Evolutionary conservation across 345 rosid genomes (phyloP), one percentile per base, ranked within the genome.

Genomic region (Gossypium rotundifolium): DNA sequence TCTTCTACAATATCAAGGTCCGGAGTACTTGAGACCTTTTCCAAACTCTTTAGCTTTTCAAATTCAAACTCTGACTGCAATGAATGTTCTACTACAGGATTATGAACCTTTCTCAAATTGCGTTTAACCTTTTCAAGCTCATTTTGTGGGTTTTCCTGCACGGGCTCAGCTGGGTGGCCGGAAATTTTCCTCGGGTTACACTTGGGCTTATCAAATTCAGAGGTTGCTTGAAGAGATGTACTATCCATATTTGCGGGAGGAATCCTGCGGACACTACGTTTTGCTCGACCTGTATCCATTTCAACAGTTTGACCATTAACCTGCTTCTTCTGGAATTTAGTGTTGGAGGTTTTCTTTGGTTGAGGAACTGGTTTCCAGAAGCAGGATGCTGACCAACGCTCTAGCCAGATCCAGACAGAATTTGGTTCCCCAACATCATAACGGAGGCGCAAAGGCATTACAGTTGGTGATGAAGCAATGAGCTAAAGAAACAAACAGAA

Each of bases 51-150:
- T 66, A 91, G 84, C 84, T 82, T 87, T 80, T 87, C 94, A 9
- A 60, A 55, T 73, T 83, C 93, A 77, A 76, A 61, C 76, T 84
- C 90, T 67, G 93, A 74, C 69, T 78, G 94, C 64, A 81, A 80
- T 77, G 88, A 79, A 80, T 77, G 88, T 70, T 88, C 97, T 57
- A 86, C 65, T 12, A 83, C 82, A 52, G 93, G 96, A 75, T 84
- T 90, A 72, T 90, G 93, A 70, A 94, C 94, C 81, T 87, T 94
- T 84, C 98, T 89, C 89, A 94, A 82, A 83, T 82, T 88, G 27
- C 94, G 92, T 78, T 94, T 94, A 63, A 92, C 94, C 81, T 94
- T 94, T 83, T 94, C 96, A 79, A 94, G 91, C 82, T 90, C 97
- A 83, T 57, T 83, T 75, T 89, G 94, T 70, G 93, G 92, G 83